Conservation (phyloP, 352 stramenopile genomes). For the Globisporangium cystogenes region DNA sequence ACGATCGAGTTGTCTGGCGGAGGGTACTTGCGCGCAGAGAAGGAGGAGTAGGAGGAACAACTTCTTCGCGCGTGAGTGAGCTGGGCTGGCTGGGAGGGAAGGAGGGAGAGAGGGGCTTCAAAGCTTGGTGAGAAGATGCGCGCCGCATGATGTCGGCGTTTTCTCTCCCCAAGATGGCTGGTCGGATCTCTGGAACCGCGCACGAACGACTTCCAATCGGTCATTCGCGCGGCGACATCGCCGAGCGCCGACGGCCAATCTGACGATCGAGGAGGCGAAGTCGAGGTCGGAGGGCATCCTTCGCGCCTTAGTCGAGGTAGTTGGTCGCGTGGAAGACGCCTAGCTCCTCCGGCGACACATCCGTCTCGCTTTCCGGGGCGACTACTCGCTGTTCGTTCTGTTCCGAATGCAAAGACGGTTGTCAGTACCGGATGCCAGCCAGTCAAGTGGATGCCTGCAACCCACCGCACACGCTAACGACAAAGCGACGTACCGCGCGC, state of each 20-base stretch:
- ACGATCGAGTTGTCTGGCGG: no score
- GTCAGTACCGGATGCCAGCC: conserved; percentile 9
- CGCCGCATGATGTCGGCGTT: background rate
- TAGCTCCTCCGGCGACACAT: conserved; percentile 76
- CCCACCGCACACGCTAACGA: background rate
- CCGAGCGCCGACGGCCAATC: background rate
- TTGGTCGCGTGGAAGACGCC: conserved; percentile 78
- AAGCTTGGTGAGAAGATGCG: background rate
- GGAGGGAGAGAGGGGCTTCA: no score
- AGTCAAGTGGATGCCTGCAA: background rate
- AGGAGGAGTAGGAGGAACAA: no score
- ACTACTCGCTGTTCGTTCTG: conserved; percentile 19
- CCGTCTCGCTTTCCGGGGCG: conserved; percentile 32
- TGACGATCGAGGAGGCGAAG: background rate
- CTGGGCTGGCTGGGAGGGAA: background rate
- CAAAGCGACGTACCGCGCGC: conserved; percentile 48
- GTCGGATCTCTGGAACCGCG: background rate
- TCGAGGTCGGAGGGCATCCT: no score
- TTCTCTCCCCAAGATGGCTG: background rate
- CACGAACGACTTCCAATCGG: conserved; percentile 4
- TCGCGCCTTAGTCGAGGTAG: conserved; percentile 60
- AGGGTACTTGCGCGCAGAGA: background rate
- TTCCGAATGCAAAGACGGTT: background rate
- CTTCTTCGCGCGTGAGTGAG: background rate
- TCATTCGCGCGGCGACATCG: background rate